Evolutionary conservation across 495 filamentous ascomycete species (phyloP).

Genomic region (Aspergillus bridgeri): DNA sequence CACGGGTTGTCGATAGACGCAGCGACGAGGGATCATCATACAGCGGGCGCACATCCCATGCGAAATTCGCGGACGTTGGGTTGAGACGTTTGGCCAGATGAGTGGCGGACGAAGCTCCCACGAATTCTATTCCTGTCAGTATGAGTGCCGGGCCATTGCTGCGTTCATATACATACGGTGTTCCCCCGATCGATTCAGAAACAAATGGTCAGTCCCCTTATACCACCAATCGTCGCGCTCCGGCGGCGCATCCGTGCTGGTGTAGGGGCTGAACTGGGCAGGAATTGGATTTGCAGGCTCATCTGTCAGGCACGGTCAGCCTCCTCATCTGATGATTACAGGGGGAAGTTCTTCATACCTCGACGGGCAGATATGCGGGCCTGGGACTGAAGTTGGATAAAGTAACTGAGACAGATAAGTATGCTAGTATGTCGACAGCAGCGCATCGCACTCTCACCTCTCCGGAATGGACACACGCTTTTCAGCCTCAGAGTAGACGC

Average conservation of each 20-base stretch:
- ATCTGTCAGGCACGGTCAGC: background rate
- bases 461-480: constrained; percentile 36
- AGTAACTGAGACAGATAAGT: constrained; percentile 22
- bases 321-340: too few species aligned
- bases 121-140: constrained; percentile 1
- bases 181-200: constrained; percentile 35
- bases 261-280: constrained; percentile 11
- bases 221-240: constrained; percentile 42
- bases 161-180: constrained; percentile 23
- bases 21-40: constrained; percentile 38
- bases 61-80: constrained; percentile 31
- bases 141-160: background rate
- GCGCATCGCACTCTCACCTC: constrained; percentile 20
- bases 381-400: constrained; percentile 30
- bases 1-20: constrained; percentile 22
- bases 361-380: constrained; percentile 14
- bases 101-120: constrained; percentile 33
- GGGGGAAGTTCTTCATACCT: constrained; percentile 4
- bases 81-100: constrained; percentile 36
- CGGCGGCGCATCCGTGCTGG: constrained; percentile 20
- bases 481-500: constrained; percentile 38
- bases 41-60: constrained; percentile 39
- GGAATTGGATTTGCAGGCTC: constrained; percentile 7
- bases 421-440: background rate
- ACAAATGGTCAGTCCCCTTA: constrained; percentile 35